Conservation (phyloP, 495 filamentous ascomycete species). For the Lasiosphaeriaceae sp. region DNA sequence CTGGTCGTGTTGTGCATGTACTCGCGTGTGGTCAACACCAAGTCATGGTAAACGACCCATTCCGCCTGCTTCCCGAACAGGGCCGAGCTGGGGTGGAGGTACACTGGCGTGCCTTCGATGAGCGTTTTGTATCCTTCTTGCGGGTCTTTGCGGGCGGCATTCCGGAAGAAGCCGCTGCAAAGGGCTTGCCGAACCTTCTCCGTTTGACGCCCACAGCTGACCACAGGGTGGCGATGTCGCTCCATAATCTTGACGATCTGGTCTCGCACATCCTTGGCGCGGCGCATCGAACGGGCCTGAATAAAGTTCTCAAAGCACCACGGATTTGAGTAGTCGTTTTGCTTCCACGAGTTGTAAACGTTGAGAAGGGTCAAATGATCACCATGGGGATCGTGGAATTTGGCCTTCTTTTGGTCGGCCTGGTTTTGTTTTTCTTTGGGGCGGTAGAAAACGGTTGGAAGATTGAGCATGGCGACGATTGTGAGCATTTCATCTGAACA, state of each 20-base stretch:
- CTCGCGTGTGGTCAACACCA: constrained; percentile 92
- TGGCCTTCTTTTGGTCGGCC: constrained; percentile 95
- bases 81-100: constrained; percentile 85
- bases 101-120: constrained; percentile 90
- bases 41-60: constrained; percentile 86
- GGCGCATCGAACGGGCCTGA: constrained; percentile 79
- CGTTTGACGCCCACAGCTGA: constrained; percentile 82
- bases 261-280: constrained; percentile 86
- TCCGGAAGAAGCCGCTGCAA: constrained; percentile 93
- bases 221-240: constrained; percentile 73
- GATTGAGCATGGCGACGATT: constrained; percentile 92
- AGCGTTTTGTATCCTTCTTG: constrained; percentile 96
- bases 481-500: constrained; percentile 92
- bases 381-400: constrained; percentile 92
- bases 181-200: constrained; percentile 86
- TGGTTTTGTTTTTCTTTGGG: constrained; percentile 95
- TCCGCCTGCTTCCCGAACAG: constrained; percentile 94
- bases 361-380: constrained; percentile 94
- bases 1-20: constrained; percentile 93
- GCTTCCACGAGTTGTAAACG: constrained; percentile 94
- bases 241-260: constrained; percentile 93
- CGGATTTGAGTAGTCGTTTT: constrained; percentile 70
- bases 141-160: constrained; percentile 90
- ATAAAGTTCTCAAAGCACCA: constrained; percentile 99
- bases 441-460: constrained; percentile 83